Evolutionary conservation across 768 basidiomycete genomes (phyloP).

Genomic region (Udeniomyces megalosporus): DNA sequence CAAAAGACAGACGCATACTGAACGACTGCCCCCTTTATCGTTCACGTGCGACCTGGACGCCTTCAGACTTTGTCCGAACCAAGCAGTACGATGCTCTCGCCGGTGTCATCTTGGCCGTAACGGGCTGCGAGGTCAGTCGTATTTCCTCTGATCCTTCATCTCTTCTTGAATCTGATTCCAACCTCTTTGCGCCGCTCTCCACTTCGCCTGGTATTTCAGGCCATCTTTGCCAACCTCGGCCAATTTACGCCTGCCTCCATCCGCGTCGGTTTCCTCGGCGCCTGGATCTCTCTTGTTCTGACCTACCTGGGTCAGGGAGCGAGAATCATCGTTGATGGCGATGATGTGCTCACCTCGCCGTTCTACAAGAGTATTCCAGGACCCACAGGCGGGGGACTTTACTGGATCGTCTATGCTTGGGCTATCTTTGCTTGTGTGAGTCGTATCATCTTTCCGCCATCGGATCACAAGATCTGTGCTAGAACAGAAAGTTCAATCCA

Average conservation of each 20-base stretch:
- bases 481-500: no score
- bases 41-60: no score
- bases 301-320: conserved; percentile 61
- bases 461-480: no score
- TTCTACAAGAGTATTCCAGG: conserved; percentile 56
- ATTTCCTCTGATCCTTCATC: conserved; percentile 30
- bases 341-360: conserved; percentile 38
- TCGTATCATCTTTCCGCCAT: no score
- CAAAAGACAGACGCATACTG: background rate
- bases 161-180: conserved; percentile 43
- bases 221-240: conserved; percentile 36
- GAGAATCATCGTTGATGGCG: conserved; percentile 39
- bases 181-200: background rate
- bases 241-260: conserved; percentile 37
- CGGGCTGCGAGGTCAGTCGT: conserved; percentile 41
- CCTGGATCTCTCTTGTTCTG: conserved; percentile 46
- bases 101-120: conserved; percentile 44
- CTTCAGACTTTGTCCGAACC: conserved; percentile 48
- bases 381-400: conserved; percentile 37
- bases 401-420: conserved; percentile 39
- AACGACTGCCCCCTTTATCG: background rate
- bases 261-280: conserved; percentile 26
- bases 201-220: background rate
- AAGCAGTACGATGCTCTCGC: conserved; percentile 44
- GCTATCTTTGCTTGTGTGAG: conserved; percentile 26